Evolutionary conservation across 1,139 yeast genomes (phyloP).

Genomic region (Candida mesenterica): DNA sequence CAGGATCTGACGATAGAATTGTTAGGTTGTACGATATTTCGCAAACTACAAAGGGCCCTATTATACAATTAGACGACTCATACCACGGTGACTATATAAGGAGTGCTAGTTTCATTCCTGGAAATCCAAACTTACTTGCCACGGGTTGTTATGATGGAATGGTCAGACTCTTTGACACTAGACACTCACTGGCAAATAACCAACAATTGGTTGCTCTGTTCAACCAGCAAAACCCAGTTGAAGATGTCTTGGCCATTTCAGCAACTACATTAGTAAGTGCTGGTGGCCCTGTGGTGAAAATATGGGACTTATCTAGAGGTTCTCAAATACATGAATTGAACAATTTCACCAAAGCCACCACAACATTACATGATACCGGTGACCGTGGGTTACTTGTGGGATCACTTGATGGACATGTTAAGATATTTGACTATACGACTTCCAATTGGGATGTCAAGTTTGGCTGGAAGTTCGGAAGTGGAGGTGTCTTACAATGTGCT

Average conservation of each 20-base stretch:
- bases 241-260: slow-evolving; percentile 76
- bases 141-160: slow-evolving; percentile 94
- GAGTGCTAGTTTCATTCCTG: slow-evolving; percentile 76
- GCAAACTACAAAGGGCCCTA: slow-evolving; percentile 62
- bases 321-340: slow-evolving; percentile 59
- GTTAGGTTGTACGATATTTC: slow-evolving; percentile 89
- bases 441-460: slow-evolving; percentile 85
- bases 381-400: slow-evolving; percentile 84
- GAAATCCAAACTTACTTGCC: slow-evolving; percentile 68
- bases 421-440: slow-evolving; percentile 78
- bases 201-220: slow-evolving; percentile 48
- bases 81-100: slow-evolving; percentile 85
- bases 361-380: slow-evolving; percentile 70
- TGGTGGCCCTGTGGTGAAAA: slow-evolving; percentile 84
- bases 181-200: slow-evolving; percentile 51
- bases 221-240: slow-evolving; percentile 63
- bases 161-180: slow-evolving; percentile 82
- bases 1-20: slow-evolving; percentile 89
- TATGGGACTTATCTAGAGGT: slow-evolving; percentile 89
- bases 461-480: slow-evolving; percentile 93
- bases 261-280: slow-evolving; percentile 79
- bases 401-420: slow-evolving; percentile 94
- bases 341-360: slow-evolving; percentile 91
- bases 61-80: slow-evolving; percentile 61
- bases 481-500: slow-evolving; percentile 86